These are phyloP conservation scores for Guadua angustifolia DNA, from an alignment of 176 grass and related monocot genomes.

Conservation along the genomic window DNA sequence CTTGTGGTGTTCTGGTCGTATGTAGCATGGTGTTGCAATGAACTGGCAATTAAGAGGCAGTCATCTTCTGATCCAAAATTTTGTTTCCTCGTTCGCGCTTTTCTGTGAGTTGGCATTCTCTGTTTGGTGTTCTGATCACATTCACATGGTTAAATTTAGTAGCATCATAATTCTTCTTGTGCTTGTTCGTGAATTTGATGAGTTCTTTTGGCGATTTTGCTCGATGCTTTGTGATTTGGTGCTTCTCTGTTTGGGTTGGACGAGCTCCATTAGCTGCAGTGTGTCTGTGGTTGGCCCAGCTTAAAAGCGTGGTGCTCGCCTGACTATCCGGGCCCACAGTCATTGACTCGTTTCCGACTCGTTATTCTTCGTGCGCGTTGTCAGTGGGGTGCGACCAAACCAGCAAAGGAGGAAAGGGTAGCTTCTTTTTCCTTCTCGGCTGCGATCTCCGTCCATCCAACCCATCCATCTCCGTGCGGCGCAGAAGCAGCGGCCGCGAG, in stretches of 20 bases:
- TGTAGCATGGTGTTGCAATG: background rate
- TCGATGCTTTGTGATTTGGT: background rate
- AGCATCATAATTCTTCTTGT: too few species aligned
- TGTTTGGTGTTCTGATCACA: background rate
- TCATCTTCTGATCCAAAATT: background rate
- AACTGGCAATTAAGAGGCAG: background rate
- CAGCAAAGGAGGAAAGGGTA: background rate
- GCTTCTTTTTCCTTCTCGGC: slow-evolving; percentile 5
- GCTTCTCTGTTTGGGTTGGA: background rate
- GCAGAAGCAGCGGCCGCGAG: background rate
- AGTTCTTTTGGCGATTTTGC: background rate
- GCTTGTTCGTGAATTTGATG: background rate
- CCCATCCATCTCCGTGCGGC: background rate
- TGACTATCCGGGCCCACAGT: slow-evolving; percentile 7
- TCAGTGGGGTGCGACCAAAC: slow-evolving; percentile 25
- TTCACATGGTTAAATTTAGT: too few species aligned
- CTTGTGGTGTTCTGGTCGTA: background rate
- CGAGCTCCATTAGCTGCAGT: background rate
- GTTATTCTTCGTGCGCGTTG: background rate
- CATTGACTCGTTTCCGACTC: background rate
- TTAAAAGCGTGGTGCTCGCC: background rate
- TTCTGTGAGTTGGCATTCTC: background rate
- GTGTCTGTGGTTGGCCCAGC: background rate
- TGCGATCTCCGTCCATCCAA: slow-evolving; percentile 34
- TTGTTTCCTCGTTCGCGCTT: too few species aligned